phyloP scores from a whole-genome alignment of 495 filamentous ascomycete species.

The Glonium stellatum region DNA sequence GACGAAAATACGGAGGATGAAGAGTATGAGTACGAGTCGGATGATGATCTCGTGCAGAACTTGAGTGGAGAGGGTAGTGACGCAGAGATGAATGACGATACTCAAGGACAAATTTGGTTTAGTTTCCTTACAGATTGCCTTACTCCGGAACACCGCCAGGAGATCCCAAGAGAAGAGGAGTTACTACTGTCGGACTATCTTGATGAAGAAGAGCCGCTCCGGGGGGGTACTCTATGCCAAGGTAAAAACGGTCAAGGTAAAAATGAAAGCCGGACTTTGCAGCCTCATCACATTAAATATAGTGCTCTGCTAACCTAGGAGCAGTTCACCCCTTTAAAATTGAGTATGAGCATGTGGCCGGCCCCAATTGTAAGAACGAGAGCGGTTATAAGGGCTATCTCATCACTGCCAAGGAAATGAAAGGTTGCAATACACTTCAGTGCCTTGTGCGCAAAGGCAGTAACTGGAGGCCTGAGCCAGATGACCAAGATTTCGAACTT shows the following conservation, averaged over 20 bases:
- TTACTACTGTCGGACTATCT: no score
- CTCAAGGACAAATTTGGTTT: no score
- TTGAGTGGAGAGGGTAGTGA: background rate
- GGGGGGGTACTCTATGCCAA: background rate
- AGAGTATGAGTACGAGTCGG: background rate
- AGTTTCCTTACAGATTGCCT: no score
- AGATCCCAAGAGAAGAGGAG: no score
- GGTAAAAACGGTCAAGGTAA: no score
- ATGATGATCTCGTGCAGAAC: background rate
- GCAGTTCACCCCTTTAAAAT: no score
- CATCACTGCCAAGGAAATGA: conserved; percentile 32
- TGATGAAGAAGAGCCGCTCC: background rate
- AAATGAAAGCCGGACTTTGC: no score
- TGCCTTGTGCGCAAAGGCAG: conserved; percentile 27
- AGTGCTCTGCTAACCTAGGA: no score
- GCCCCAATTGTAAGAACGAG: conserved; percentile 11
- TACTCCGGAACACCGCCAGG: no score
- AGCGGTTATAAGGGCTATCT: conserved; percentile 24
- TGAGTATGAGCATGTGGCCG: conserved; percentile 8
- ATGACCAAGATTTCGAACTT: conserved; percentile 29
- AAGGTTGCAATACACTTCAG: conserved; percentile 32
- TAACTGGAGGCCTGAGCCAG: conserved; percentile 17
- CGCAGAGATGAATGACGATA: no score
- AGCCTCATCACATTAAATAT: no score
- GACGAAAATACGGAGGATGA: background rate